phyloP scores from a whole-genome alignment of 495 filamentous ascomycete species.

The Saxophila tyrrhenica region DNA sequence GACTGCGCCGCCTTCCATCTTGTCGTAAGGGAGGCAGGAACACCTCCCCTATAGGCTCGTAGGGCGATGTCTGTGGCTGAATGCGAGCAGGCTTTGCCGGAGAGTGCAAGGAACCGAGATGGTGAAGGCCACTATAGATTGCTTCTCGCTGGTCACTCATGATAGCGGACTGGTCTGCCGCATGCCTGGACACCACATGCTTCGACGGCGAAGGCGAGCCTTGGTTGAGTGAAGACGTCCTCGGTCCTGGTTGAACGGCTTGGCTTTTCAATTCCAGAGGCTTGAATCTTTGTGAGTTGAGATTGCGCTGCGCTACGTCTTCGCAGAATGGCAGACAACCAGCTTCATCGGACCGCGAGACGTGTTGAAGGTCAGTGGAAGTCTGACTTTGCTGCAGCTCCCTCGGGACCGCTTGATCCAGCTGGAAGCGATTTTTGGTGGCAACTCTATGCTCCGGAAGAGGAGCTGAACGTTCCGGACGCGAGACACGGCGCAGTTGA shows the following conservation, averaged over 20 bases:
- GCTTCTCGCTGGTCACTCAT: no score
- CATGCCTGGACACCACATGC: no score
- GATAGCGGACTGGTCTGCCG: no score
- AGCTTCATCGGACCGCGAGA: constrained; percentile 7
- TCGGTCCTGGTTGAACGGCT: not conserved
- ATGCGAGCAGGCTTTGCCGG: no score
- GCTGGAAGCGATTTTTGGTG: not conserved
- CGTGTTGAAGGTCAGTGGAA: constrained; percentile 10
- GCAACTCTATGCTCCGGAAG: constrained; percentile 24
- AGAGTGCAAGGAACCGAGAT: no score
- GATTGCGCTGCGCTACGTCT: constrained; percentile 25
- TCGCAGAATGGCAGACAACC: constrained; percentile 18
- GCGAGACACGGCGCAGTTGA: not conserved
- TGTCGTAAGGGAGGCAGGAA: not conserved
- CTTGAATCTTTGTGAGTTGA: not conserved
- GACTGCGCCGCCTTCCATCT: not conserved
- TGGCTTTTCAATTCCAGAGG: not conserved
- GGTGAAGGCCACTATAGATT: no score
- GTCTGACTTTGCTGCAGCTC: constrained; percentile 3
- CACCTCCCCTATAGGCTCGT: not conserved
- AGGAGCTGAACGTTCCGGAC: not conserved
- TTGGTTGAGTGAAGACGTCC: not conserved
- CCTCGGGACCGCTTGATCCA: constrained; percentile 3
- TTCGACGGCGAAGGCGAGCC: no score
- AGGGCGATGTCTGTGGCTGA: not conserved